Conservation (phyloP, 2,329 filamentous ascomycete genomes). For the Coccinonectria pachysandricola region DNA sequence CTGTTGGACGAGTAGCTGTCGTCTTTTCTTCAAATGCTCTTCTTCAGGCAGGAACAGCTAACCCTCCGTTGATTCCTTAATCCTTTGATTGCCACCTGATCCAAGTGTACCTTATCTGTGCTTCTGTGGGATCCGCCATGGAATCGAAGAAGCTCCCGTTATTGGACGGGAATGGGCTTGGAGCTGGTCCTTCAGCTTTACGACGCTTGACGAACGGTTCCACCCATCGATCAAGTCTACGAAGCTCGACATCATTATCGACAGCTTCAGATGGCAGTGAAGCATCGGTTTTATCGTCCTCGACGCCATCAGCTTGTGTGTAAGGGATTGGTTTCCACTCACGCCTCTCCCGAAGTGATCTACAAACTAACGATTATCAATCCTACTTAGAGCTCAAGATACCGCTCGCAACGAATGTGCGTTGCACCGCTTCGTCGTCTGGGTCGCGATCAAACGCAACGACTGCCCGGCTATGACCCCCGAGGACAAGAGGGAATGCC, state of each 20-base stretch:
- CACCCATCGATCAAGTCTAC: conserved; percentile 22
- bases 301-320: conserved; percentile 22
- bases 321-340: too few relatives aligned
- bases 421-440: conserved; percentile 44
- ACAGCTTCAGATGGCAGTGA: conserved; percentile 15
- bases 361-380: too few relatives aligned
- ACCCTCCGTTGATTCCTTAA: too few relatives aligned
- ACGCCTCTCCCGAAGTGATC: too few relatives aligned
- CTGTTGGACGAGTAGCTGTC: too few relatives aligned
- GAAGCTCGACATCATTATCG: conserved; percentile 20
- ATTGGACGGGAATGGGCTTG: conserved; percentile 18
- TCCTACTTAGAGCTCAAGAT: conserved; percentile 32
- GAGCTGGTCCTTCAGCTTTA: conserved; percentile 21
- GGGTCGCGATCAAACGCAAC: conserved; percentile 46
- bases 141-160: conserved; percentile 22
- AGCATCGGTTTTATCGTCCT: too few relatives aligned
- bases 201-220: conserved; percentile 22
- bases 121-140: conserved; percentile 12
- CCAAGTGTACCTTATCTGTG: too few relatives aligned
- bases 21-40: too few relatives aligned
- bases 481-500: conserved; percentile 40
- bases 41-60: too few relatives aligned
- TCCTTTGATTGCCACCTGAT: too few relatives aligned
- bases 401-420: conserved; percentile 39
- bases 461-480: conserved; percentile 35